Base-by-base conservation (phyloP, 768 basidiomycete genomes). In the Infundibulicybe gibba region DNA sequence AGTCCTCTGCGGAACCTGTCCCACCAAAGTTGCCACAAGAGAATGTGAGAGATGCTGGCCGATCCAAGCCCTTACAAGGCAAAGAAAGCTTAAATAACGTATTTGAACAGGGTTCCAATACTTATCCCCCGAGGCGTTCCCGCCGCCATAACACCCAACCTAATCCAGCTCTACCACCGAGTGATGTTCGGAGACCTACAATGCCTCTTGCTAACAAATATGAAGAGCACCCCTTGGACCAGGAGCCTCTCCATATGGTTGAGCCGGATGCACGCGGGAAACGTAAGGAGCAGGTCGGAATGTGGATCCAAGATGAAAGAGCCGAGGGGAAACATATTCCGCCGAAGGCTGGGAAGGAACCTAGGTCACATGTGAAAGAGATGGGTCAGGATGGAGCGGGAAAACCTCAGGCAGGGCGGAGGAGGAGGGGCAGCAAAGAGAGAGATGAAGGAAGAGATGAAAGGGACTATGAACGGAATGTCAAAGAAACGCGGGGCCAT, bases 361-460 rank as follows among this genome's bases (percentile, higher is more conserved):
- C 10, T 31, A 35, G 6, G 25, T 25, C 25, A 25, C 25, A 25
- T 50, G 45, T 43, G 53, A 51, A 41, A 49, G 48, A 50, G 38
- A 42, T 40, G 52, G 40, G n/a, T 44, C 60, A 54, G 45, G 55
- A 49, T 45, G 39, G 52, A 47, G 33, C 53, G 21, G 45, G 40
- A 40, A 48, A 52, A 25, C 47, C 50, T 51, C 38, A 54, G 31
- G 45, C 6, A 35, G 50, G 45, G 44, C 43, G 17, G 39, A 40
- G 17, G 32, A 56, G 34, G 49, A 33, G 34, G 53, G 54, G 44
- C 47, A 47, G 40, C 57, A 63, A 1, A 46, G 55, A 40, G 41
- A 49, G 16, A 34, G 25, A 47, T 48, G 39, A 50, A 59, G 39
- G 54, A 51, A 49, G 56, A 55, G 39, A 53, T 56, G 40, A 45